Base-by-base conservation (phyloP, 768 basidiomycete genomes). In the Rhizopogon vinicolor region DNA sequence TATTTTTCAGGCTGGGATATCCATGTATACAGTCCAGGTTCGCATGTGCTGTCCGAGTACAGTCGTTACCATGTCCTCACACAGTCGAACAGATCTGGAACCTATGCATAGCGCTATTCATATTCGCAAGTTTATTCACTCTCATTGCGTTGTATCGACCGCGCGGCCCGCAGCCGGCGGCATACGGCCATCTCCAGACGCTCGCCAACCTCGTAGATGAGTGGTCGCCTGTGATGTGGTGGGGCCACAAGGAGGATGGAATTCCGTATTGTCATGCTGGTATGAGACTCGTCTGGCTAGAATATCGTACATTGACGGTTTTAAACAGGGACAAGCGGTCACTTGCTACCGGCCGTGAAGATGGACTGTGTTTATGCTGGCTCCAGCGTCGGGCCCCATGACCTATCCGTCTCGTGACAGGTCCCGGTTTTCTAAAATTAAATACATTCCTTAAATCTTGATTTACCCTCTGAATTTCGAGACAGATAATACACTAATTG, bases 21-120 rank as follows among this genome's bases (percentile, higher is more conserved):
- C 45, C 58, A 70, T 69, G 67, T 66, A 57, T 60, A 61, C 68
- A 3, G 50, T 65, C 28, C 68, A 69, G 60, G 68, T 65, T 22
- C 3, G 45, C 31, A 46, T 7, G 18, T 13, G 7, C 9, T 44
- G 58, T 45, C 14, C 3, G 10, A 40, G 59, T 7, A 14, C 35
- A 10, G 13, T 10, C 7, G 12, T 5, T 33, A 33, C 2, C 12
- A 6, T 3, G n/a, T 3, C 19, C 14, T 29, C 9, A 48, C 22
- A 29, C 41, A 7, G 7, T 19, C 18, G 0, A 31, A 12, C 19
- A 70, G 68, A 63, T 69, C 28, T 50, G 70, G 7, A 70, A 70
- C 49, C 62, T 67, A 25, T 54, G 63, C 16, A 61, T 2, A 2
- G 60, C 55, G 0, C 60, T 68, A 0, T 57, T 63, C 25, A 25